These are phyloP conservation scores for Phytophthora podocarpi DNA, from an alignment of 352 stramenopile species.

Conservation along the genomic window DNA sequence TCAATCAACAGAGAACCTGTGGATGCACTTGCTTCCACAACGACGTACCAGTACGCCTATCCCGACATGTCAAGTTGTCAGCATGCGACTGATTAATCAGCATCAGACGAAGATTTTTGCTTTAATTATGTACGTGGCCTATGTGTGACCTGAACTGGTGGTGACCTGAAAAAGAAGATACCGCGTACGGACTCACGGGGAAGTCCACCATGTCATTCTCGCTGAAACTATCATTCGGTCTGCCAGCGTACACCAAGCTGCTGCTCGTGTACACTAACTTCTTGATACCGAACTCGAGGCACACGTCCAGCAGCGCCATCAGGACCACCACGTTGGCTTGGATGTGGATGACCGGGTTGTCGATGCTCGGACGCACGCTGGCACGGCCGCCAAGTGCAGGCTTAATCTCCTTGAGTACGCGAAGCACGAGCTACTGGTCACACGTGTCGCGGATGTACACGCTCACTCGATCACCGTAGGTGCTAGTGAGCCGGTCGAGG, in stretches of 20 bases:
- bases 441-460: conserved; percentile 95
- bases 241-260: conserved; percentile 96
- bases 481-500: conserved; percentile 80
- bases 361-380: conserved; percentile 96
- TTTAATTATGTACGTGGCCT: no score
- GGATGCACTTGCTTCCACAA: no score
- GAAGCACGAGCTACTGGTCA: conserved; percentile 90
- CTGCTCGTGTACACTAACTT: conserved; percentile 97
- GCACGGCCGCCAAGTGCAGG: conserved; percentile 97
- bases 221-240: conserved; percentile 91
- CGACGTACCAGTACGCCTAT: no score
- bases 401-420: conserved; percentile 89
- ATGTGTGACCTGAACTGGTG: no score
- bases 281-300: conserved; percentile 84
- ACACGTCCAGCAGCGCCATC: conserved; percentile 93
- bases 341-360: conserved; percentile 98
- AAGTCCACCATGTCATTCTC: conserved; percentile 92
- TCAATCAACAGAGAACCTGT: no score
- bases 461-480: conserved; percentile 60
- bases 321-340: conserved; percentile 96
- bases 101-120: no score
- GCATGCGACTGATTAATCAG: no score
- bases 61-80: no score
- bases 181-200: conserved; percentile 97
- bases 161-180: no score